These are phyloP conservation scores for Coemansia furcata DNA, from an alignment of 192 early-diverging fungal species.

Conservation along the genomic window DNA sequence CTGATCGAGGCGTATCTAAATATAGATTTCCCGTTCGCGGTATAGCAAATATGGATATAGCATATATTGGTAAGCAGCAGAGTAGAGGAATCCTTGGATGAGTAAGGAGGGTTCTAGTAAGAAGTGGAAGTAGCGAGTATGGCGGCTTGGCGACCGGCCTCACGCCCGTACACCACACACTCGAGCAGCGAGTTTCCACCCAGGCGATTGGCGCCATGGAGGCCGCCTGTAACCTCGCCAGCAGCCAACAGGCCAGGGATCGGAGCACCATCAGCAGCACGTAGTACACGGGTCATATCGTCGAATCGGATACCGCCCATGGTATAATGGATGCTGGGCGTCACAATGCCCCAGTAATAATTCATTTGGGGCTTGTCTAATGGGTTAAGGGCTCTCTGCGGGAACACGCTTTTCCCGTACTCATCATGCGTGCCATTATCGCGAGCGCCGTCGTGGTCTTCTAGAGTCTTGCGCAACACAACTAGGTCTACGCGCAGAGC, in stretches of 20 bases:
- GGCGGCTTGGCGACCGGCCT: conserved; percentile 65
- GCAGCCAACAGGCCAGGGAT: conserved; percentile 86
- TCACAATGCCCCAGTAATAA: conserved; percentile 71
- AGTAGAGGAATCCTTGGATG: not conserved
- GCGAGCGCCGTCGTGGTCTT: conserved; percentile 61
- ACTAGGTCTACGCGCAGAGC: conserved; percentile 52
- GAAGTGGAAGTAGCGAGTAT: conserved; percentile 2
- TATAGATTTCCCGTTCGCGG: not conserved
- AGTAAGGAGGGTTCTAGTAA: too few relatives aligned
- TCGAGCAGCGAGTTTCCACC: conserved; percentile 92
- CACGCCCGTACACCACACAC: conserved; percentile 94
- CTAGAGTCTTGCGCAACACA: conserved; percentile 21
- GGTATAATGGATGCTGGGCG: conserved; percentile 83
- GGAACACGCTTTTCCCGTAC: conserved; percentile 71
- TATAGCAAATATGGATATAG: not conserved
- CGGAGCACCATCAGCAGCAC: conserved; percentile 45
- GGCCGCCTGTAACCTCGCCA: conserved; percentile 94
- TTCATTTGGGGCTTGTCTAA: not conserved
- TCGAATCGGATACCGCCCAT: conserved; percentile 66
- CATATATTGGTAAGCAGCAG: not conserved
- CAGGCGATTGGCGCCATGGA: conserved; percentile 95
- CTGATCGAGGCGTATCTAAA: not conserved
- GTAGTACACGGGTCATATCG: conserved; percentile 23
- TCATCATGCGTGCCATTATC: conserved; percentile 58
- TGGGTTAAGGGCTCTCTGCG: conserved; percentile 56